phyloP scores from a whole-genome alignment of 2,329 filamentous ascomycete genomes.

The Emmonsiellopsis sp. region DNA sequence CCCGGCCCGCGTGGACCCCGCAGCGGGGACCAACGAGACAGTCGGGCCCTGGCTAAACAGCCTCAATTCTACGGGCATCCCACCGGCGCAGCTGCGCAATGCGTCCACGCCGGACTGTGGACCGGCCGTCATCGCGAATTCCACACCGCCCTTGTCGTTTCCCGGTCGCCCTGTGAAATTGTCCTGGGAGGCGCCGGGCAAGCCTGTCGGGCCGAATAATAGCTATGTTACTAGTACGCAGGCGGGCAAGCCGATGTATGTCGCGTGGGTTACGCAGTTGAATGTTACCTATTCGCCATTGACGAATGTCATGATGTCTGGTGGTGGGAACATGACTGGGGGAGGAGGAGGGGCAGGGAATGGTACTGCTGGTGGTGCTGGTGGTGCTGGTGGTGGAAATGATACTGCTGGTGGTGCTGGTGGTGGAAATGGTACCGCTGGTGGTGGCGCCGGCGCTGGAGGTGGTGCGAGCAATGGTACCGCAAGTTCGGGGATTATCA shows the following conservation, averaged over 20 bases:
- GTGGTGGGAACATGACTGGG: background rate
- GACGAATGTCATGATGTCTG: constrained; percentile 16
- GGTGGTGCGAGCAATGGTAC: background rate
- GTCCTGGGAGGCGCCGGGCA: constrained; percentile 61
- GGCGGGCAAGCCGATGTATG: constrained; percentile 54
- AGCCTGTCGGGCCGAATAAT: constrained; percentile 67
- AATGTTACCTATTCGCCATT: constrained; percentile 62
- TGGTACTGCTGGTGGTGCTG: background rate
- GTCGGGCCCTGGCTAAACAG: constrained; percentile 27
- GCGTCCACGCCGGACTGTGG: constrained; percentile 47
- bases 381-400: background rate
- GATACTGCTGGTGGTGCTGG: background rate
- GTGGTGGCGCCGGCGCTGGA: background rate
- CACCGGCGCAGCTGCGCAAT: constrained; percentile 46
- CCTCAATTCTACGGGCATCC: constrained; percentile 28
- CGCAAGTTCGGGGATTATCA: constrained; percentile 28
- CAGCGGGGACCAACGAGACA: constrained; percentile 55
- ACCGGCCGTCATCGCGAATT: constrained; percentile 59
- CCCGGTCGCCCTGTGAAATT: constrained; percentile 63
- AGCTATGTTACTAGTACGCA: constrained; percentile 59
- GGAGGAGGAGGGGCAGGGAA: background rate
- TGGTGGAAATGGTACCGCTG: background rate
- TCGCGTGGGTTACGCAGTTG: constrained; percentile 68
- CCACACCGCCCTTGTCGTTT: constrained; percentile 61
- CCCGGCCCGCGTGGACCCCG: constrained; percentile 55